These are phyloP conservation scores for Lyophyllum atratum DNA, from an alignment of 768 basidiomycete genomes.

Conservation along the genomic window DNA sequence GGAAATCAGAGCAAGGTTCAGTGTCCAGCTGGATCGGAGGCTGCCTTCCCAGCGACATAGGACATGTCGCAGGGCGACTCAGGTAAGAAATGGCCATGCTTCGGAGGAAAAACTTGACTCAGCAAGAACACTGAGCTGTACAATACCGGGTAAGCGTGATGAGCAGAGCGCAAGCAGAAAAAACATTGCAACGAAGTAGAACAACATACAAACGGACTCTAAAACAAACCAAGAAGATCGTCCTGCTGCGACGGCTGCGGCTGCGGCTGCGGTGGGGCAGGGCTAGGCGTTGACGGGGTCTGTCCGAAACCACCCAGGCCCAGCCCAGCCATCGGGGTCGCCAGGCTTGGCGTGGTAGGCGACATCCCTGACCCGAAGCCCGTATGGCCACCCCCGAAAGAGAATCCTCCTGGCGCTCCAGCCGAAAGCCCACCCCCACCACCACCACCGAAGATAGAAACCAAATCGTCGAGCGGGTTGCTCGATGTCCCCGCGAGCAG, in stretches of 20 bases:
- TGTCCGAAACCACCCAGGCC: constrained; percentile 10
- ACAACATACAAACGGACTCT: constrained; percentile 20
- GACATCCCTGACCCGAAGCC: constrained; percentile 26
- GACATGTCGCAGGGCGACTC: too few relatives aligned
- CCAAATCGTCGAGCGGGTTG: constrained; percentile 92
- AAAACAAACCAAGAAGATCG: constrained; percentile 55
- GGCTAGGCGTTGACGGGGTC: constrained; percentile 16
- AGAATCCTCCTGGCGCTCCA: constrained; percentile 20
- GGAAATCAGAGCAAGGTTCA: too few relatives aligned
- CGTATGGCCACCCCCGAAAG: constrained; percentile 22
- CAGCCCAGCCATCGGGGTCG: constrained; percentile 19
- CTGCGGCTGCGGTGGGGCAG: constrained; percentile 27
- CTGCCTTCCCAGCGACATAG: too few relatives aligned
- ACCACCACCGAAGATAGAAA: constrained; percentile 82
- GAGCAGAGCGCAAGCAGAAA: neutral
- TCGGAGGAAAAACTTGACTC: neutral
- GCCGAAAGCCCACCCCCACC: constrained; percentile 30
- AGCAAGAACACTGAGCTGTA: neutral
- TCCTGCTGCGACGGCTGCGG: constrained; percentile 44
- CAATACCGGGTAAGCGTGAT: neutral
- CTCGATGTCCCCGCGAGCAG: constrained; percentile 77
- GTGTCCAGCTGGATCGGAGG: too few relatives aligned
- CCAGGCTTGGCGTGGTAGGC: constrained; percentile 30
- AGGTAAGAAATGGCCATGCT: too few relatives aligned
- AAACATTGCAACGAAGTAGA: neutral